Conservation (phyloP, 164 flowering plant genomes). For the Kingdonia uniflora region DNA sequence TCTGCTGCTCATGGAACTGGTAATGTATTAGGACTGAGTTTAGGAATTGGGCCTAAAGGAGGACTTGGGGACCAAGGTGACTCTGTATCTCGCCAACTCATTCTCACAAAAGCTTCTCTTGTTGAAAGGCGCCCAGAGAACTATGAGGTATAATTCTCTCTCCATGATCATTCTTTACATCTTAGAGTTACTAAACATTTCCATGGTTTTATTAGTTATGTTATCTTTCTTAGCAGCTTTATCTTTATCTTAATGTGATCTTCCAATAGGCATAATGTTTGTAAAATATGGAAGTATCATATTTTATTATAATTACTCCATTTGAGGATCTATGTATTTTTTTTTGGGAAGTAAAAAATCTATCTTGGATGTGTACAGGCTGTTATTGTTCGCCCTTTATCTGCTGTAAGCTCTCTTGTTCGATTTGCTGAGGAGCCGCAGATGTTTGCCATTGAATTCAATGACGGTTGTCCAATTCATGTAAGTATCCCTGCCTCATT, state of each 20-base stretch:
- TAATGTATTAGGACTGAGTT: conserved; percentile 58
- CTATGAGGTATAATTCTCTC: conserved; percentile 90
- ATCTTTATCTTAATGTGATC: too few relatives aligned
- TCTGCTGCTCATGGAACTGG: conserved; percentile 93
- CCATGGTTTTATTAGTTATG: too few relatives aligned
- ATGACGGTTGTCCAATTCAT: conserved; percentile 93
- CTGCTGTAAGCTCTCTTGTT: conserved; percentile 82
- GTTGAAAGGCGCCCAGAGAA: conserved; percentile 94
- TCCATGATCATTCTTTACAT: too few relatives aligned
- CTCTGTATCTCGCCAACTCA: conserved; percentile 82
- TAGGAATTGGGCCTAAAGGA: conserved; percentile 86
- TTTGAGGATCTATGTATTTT: too few relatives aligned
- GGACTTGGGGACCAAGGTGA: conserved; percentile 97
- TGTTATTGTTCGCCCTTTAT: conserved; percentile 86
- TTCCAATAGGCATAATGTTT: too few relatives aligned
- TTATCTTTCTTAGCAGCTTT: too few relatives aligned
- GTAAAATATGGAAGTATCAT: too few relatives aligned
- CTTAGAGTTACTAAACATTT: too few relatives aligned
- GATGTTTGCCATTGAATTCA: conserved; percentile 97
- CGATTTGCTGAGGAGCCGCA: conserved; percentile 98
- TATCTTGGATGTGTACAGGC: conserved; percentile 59
- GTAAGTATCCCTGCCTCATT: conserved; percentile 32
- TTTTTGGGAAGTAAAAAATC: too few relatives aligned
- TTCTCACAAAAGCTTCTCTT: conserved; percentile 82
- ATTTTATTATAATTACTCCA: too few relatives aligned